Conservation (phyloP, 2,329 filamentous ascomycete genomes). For the Aureobasidium namibiae region DNA sequence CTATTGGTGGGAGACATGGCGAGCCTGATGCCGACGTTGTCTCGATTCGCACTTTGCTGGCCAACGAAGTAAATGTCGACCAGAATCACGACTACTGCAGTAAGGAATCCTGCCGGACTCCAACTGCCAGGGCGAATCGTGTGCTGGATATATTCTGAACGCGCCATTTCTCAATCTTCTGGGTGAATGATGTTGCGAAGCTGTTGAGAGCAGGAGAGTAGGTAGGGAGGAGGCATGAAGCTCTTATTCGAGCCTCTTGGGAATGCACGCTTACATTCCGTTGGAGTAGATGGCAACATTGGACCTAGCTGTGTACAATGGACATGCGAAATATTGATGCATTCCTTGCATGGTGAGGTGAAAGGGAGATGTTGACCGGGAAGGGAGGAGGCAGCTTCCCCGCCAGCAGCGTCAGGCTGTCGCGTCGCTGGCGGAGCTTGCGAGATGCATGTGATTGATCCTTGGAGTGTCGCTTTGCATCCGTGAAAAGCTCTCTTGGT, state of each 20-base stretch:
- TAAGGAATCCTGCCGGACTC: background rate
- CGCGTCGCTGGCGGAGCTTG: background rate
- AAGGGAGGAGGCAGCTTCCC: background rate
- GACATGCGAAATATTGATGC: background rate
- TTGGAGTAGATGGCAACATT: slow-evolving; percentile 2
- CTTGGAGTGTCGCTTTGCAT: background rate
- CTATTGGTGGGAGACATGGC: background rate
- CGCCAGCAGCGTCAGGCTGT: background rate
- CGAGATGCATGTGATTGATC: slow-evolving; percentile 4
- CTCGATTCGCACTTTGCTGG: background rate
- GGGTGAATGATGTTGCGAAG: background rate
- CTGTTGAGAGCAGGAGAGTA: background rate
- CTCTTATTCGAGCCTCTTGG: background rate
- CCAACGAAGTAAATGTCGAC: background rate
- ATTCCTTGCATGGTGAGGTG: background rate
- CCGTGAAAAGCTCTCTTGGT: background rate
- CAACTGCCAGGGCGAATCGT: background rate
- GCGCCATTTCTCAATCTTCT: background rate
- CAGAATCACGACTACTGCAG: background rate
- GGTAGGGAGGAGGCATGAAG: background rate
- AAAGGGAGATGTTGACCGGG: background rate
- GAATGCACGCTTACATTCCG: slow-evolving; percentile 4
- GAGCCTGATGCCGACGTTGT: no score
- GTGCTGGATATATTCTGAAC: background rate
- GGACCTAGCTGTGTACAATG: background rate